These are phyloP conservation scores for Phytophthora pseudosyringae DNA, from an alignment of 352 stramenopile species.

Conservation along the genomic window DNA sequence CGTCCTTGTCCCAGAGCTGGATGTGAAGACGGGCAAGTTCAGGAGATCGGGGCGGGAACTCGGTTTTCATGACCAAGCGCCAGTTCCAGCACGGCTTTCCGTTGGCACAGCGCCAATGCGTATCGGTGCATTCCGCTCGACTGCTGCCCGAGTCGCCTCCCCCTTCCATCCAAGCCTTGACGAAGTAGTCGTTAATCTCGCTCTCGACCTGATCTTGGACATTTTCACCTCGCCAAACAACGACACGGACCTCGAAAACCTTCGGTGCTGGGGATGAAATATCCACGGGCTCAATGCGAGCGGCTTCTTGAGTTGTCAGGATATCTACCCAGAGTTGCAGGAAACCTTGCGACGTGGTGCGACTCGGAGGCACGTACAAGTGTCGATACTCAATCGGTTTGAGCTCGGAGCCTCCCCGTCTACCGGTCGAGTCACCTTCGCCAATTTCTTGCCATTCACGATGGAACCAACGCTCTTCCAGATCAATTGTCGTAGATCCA, in stretches of 20 bases:
- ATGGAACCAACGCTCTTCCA: conserved; percentile 95
- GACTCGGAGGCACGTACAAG: conserved; percentile 76
- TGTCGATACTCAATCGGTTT: conserved; percentile 92
- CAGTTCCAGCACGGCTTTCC: conserved; percentile 94
- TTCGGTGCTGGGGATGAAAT: conserved; percentile 71
- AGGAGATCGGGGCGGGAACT: conserved; percentile 74
- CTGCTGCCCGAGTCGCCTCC: conserved; percentile 16
- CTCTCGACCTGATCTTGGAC: conserved; percentile 77
- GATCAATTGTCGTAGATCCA: conserved; percentile 90
- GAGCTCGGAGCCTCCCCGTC: conserved; percentile 19
- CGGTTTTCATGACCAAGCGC: conserved; percentile 88
- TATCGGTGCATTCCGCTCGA: conserved; percentile 76
- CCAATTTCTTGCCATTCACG: conserved; percentile 80
- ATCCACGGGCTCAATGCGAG: conserved; percentile 62
- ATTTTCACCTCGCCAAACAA: conserved; percentile 91
- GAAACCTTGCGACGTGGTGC: conserved; percentile 68
- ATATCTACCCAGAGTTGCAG: conserved; percentile 93
- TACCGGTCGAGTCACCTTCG: conserved; percentile 17
- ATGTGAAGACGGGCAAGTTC: conserved; percentile 91
- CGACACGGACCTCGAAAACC: conserved; percentile 88
- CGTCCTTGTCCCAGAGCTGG: conserved; percentile 94
- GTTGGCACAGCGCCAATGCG: conserved; percentile 92
- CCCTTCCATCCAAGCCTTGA: conserved; percentile 91
- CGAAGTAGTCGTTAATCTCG: conserved; percentile 93
- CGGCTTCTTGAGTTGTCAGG: conserved; percentile 73